Conservation (phyloP, 805 yeast species). For the Cyberlindnera veronae region DNA sequence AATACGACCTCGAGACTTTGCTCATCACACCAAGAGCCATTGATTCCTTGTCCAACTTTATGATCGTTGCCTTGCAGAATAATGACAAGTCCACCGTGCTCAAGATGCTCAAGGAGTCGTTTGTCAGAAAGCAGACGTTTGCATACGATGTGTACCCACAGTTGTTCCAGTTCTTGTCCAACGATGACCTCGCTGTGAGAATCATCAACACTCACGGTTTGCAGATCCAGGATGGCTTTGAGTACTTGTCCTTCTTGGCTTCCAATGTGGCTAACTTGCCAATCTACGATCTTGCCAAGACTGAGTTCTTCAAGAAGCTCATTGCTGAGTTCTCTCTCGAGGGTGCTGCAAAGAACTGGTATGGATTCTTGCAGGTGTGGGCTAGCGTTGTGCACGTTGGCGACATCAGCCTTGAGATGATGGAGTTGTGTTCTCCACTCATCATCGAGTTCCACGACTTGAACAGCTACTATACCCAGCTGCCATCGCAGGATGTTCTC, state of each 20-base stretch:
- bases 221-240: constrained; percentile 22
- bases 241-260: constrained; percentile 28
- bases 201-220: constrained; percentile 35
- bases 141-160: constrained; percentile 31
- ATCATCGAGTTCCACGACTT: constrained; percentile 35
- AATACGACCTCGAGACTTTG: constrained; percentile 9
- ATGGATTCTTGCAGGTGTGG: constrained; percentile 33
- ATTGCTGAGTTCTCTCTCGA: constrained; percentile 19
- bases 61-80: constrained; percentile 16
- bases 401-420: constrained; percentile 13
- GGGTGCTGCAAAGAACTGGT: constrained; percentile 18
- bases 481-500: constrained; percentile 25
- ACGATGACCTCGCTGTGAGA: constrained; percentile 30
- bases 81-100: constrained; percentile 30
- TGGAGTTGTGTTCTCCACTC: constrained; percentile 33
- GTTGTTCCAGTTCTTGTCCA: constrained; percentile 32
- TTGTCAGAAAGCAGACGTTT: constrained; percentile 32
- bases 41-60: constrained; percentile 18
- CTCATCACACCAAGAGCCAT: constrained; percentile 18
- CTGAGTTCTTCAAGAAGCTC: constrained; percentile 31
- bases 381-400: constrained; percentile 28
- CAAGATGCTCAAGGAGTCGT: constrained; percentile 38
- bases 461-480: constrained; percentile 28
- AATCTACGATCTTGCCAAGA: constrained; percentile 21
- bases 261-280: constrained; percentile 23